Evolutionary conservation across 1,284 basidiomycete genomes (phyloP).

Genomic region (Malassezia obtusa): DNA sequence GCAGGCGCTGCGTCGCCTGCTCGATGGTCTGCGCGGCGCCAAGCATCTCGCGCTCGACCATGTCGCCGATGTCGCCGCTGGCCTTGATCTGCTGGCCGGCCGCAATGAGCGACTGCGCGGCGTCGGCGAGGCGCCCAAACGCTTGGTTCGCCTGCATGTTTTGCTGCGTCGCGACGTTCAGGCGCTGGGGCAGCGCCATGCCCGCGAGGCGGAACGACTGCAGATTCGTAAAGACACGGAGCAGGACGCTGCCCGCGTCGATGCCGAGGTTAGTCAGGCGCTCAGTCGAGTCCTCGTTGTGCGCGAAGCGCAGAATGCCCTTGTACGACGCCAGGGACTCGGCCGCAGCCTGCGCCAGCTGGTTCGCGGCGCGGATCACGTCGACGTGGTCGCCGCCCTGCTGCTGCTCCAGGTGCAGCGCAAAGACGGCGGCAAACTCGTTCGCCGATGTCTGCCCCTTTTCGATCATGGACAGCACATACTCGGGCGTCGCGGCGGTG

Average conservation of each 20-base stretch:
- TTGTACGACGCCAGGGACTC: slow-evolving; percentile 89
- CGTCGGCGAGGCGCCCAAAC: slow-evolving; percentile 72
- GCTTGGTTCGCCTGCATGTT: slow-evolving; percentile 74
- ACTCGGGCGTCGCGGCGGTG: slow-evolving; percentile 90
- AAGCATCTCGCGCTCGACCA: slow-evolving; percentile 93
- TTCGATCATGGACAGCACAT: slow-evolving; percentile 95
- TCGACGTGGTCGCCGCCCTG: slow-evolving; percentile 88
- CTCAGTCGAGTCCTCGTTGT: slow-evolving; percentile 82
- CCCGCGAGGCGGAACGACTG: slow-evolving; percentile 77
- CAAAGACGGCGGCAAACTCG: slow-evolving; percentile 91
- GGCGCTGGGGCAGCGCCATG: slow-evolving; percentile 58
- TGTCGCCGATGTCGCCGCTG: slow-evolving; percentile 88
- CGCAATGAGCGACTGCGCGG: slow-evolving; percentile 75
- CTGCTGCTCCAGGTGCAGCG: slow-evolving; percentile 78
- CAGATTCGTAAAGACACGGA: slow-evolving; percentile 87
- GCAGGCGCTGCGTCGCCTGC: slow-evolving; percentile 75
- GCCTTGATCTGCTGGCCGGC: slow-evolving; percentile 69
- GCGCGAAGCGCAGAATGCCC: slow-evolving; percentile 83
- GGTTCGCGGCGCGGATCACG: slow-evolving; percentile 94
- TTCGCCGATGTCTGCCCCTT: slow-evolving; percentile 86
- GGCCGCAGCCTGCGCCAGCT: slow-evolving; percentile 81
- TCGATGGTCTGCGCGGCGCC: slow-evolving; percentile 89
- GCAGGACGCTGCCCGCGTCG: slow-evolving; percentile 70
- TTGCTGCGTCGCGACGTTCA: slow-evolving; percentile 79
- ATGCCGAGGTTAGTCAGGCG: slow-evolving; percentile 79